Evolutionary conservation across 495 filamentous ascomycete species (phyloP).

Genomic region (Poronia punctata): DNA sequence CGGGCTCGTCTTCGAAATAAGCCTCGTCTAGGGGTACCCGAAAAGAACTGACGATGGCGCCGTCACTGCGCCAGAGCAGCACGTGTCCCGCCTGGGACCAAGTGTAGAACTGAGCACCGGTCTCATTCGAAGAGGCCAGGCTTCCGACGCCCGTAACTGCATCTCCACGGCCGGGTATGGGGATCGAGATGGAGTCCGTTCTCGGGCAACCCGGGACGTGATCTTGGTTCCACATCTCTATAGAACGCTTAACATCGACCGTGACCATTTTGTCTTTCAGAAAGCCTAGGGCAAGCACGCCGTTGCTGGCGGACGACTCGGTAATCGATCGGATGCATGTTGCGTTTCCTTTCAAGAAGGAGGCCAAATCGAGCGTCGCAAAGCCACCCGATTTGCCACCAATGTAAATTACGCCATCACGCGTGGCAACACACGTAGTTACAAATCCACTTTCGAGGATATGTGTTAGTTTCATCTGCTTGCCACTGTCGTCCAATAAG

Average conservation of each 20-base stretch:
- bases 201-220: constrained; percentile 23
- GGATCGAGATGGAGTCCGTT: constrained; percentile 28
- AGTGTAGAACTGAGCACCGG: constrained; percentile 70
- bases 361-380: constrained; percentile 30
- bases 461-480: constrained; percentile 59
- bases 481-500: constrained; percentile 69
- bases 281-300: constrained; percentile 59
- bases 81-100: constrained; percentile 76
- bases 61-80: constrained; percentile 72
- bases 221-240: constrained; percentile 54
- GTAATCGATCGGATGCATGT: constrained; percentile 22
- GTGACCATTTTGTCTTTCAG: constrained; percentile 63
- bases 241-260: constrained; percentile 64
- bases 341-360: constrained; percentile 27
- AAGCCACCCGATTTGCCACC: constrained; percentile 41
- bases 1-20: constrained; percentile 45
- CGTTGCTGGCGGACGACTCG: constrained; percentile 16
- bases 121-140: constrained; percentile 47
- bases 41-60: constrained; percentile 56
- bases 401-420: constrained; percentile 32
- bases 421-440: constrained; percentile 52
- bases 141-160: constrained; percentile 68
- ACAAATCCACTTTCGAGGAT: constrained; percentile 55
- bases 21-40: constrained; percentile 62
- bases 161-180: constrained; percentile 66